phyloP scores from a whole-genome alignment of 2,329 filamentous ascomycete genomes.

The Colletotrichum incanum region DNA sequence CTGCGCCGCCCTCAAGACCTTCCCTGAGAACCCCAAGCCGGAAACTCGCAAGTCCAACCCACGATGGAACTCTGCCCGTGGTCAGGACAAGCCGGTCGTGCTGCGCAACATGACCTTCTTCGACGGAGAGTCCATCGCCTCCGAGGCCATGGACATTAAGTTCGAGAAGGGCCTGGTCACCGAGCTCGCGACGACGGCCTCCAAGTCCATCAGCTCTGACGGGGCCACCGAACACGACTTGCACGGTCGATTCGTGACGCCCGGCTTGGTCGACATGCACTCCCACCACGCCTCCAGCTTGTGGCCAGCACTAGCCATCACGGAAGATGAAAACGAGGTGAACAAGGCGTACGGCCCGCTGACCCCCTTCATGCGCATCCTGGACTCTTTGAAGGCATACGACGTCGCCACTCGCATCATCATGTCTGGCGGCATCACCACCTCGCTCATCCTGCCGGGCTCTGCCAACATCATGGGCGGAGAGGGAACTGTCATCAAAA shows the following conservation, averaged over 20 bases:
- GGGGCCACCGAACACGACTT: slow-evolving; percentile 50
- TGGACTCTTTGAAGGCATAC: slow-evolving; percentile 60
- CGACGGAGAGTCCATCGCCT: slow-evolving; percentile 56
- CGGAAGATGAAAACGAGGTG: slow-evolving; percentile 57
- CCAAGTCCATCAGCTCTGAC: slow-evolving; percentile 22
- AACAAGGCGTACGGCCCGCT: slow-evolving; percentile 51
- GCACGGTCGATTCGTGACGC: slow-evolving; percentile 58
- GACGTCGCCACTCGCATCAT: slow-evolving; percentile 56
- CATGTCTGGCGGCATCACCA: slow-evolving; percentile 61
- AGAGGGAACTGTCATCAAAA: slow-evolving; percentile 60
- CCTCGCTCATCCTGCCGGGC: slow-evolving; percentile 62
- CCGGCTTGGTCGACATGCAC: slow-evolving; percentile 63
- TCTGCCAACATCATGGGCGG: slow-evolving; percentile 63
- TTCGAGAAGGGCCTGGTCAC: slow-evolving; percentile 57
- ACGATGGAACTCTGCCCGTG: slow-evolving; percentile 57
- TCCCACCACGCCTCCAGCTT: slow-evolving; percentile 56
- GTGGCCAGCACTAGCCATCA: slow-evolving; percentile 54
- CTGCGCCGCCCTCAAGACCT: slow-evolving; percentile 35
- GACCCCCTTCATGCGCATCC: slow-evolving; percentile 56
- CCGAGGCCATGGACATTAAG: slow-evolving; percentile 54
- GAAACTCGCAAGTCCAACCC: slow-evolving; percentile 50
- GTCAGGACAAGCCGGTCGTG: slow-evolving; percentile 55
- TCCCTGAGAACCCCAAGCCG: slow-evolving; percentile 35
- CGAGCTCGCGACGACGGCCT: slow-evolving; percentile 48
- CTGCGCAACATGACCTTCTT: slow-evolving; percentile 61